Conservation (phyloP, 1,139 yeast species). For the Hansenula lynferdii region DNA sequence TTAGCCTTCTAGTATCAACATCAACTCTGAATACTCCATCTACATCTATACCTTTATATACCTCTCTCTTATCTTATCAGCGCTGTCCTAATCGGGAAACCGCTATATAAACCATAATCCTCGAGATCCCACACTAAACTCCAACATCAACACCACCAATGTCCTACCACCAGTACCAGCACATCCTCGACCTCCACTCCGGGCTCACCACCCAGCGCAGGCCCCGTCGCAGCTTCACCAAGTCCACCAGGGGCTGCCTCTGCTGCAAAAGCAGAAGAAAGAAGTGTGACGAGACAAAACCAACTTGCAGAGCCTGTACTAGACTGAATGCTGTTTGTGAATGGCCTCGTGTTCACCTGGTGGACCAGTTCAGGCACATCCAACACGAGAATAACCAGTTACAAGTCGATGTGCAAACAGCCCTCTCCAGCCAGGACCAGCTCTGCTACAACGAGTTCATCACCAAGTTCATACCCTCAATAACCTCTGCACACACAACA, state of each 20-base stretch:
- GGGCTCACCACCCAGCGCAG: conserved; percentile 9
- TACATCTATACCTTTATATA: too few species aligned
- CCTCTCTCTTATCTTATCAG: background rate
- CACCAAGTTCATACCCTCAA: conserved; percentile 23
- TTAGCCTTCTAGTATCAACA: too few species aligned
- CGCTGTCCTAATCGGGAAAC: background rate
- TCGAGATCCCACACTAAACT: too few species aligned
- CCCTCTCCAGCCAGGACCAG: too few species aligned
- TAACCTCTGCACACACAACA: conserved; percentile 24
- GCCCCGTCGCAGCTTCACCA: conserved; percentile 12
- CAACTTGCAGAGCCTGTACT: conserved; percentile 27
- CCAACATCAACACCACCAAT: too few species aligned
- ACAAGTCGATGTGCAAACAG: too few species aligned
- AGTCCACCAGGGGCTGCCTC: conserved; percentile 39
- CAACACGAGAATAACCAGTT: too few species aligned
- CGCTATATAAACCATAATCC: too few species aligned
- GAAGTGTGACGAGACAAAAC: conserved; percentile 41
- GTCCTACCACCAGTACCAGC: conserved; percentile 21
- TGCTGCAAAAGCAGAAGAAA: conserved; percentile 42
- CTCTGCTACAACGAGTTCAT: conserved; percentile 24
- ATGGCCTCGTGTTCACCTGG: conserved; percentile 21
- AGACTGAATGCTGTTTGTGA: conserved; percentile 11
- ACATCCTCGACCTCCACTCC: conserved; percentile 17
- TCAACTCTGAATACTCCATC: too few species aligned
- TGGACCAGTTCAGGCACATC: too few species aligned